Conservation (phyloP, 1,139 yeast species). For the Lodderomyces theae region DNA sequence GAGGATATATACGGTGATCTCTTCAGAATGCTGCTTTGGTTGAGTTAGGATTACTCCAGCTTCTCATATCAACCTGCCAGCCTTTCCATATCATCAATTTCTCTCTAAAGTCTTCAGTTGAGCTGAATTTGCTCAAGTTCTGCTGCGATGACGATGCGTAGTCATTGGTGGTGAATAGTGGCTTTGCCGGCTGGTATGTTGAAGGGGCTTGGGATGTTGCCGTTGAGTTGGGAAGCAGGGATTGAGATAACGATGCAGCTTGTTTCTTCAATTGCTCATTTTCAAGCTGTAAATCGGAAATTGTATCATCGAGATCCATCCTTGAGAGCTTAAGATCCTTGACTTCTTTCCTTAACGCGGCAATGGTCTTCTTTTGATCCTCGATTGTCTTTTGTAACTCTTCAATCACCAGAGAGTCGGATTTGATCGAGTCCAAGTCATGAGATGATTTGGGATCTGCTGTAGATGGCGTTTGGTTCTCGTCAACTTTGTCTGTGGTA, state of each 20-base stretch:
- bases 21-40: slow-evolving; percentile 27
- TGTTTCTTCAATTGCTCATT: slow-evolving; percentile 19
- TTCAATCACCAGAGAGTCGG: slow-evolving; percentile 18
- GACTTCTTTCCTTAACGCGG: slow-evolving; percentile 41
- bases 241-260: too few species aligned
- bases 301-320: slow-evolving; percentile 46
- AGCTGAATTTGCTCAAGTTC: slow-evolving; percentile 20
- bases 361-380: slow-evolving; percentile 36
- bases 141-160: slow-evolving; percentile 35
- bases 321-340: slow-evolving; percentile 42
- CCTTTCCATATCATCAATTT: slow-evolving; percentile 63
- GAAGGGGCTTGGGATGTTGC: background rate
- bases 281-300: slow-evolving; percentile 25
- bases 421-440: slow-evolving; percentile 7
- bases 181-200: slow-evolving; percentile 28
- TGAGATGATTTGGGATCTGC: background rate
- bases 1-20: background rate
- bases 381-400: slow-evolving; percentile 24
- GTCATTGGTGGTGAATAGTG: slow-evolving; percentile 33
- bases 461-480: background rate
- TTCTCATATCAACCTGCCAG: slow-evolving; percentile 85
- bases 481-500: background rate
- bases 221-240: too few species aligned
- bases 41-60: slow-evolving; percentile 51
- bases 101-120: slow-evolving; percentile 39